These are phyloP conservation scores for Terfezia boudieri DNA, from an alignment of 495 filamentous ascomycete species.

Conservation along the genomic window DNA sequence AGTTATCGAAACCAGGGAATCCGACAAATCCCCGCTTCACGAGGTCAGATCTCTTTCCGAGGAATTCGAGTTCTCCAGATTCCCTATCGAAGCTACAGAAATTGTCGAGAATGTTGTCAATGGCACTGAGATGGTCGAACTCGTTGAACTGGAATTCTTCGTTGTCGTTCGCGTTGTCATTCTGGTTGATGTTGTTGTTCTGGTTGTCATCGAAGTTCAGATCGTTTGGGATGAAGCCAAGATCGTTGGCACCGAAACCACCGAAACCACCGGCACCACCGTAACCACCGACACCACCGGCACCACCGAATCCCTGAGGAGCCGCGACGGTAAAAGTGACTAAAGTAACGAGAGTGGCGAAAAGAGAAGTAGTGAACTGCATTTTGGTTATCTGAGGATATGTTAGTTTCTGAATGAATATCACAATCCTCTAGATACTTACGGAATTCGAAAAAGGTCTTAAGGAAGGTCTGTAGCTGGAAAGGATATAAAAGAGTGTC, in stretches of 20 bases:
- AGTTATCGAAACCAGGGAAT: background rate
- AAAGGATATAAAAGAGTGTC: too few relatives aligned
- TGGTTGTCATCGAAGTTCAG: background rate
- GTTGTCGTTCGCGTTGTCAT: background rate
- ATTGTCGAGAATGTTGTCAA: background rate
- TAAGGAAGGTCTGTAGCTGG: too few relatives aligned
- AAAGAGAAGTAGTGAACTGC: background rate
- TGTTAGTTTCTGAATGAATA: background rate
- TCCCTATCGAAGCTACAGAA: background rate
- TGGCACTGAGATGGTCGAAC: background rate
- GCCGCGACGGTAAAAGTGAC: background rate
- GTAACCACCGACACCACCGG: background rate
- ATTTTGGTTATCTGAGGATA: background rate
- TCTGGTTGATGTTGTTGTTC: background rate
- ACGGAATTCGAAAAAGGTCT: too few relatives aligned
- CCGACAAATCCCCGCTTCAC: background rate
- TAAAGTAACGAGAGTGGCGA: background rate
- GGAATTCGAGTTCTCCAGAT: background rate
- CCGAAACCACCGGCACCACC: background rate
- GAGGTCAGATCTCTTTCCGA: background rate
- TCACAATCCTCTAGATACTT: too few relatives aligned
- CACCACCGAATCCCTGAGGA: background rate
- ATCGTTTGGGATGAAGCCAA: too few relatives aligned
- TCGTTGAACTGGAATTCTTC: background rate
- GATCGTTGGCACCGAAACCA: background rate